These are phyloP conservation scores for Thuidium tamariscinum DNA, from an alignment of 225 moss, liverwort and hornwort genomes.

Conservation along the genomic window DNA sequence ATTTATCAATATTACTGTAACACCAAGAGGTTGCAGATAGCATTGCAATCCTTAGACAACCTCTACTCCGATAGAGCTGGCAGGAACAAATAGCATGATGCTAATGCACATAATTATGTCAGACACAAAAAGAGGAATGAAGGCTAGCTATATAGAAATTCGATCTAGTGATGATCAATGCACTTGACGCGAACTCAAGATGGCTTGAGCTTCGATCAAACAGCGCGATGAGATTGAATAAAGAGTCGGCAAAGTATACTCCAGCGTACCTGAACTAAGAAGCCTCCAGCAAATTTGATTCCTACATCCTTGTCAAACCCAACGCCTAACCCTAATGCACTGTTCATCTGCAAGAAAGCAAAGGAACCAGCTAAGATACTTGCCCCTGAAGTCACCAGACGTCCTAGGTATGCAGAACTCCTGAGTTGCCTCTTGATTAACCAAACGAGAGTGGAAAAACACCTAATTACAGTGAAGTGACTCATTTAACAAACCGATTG, in stretches of 20 bases:
- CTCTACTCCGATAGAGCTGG: not conserved
- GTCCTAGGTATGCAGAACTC: not conserved
- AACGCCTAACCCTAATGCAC: constrained; percentile 87
- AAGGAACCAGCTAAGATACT: not conserved
- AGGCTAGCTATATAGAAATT: not conserved
- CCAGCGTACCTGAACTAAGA: constrained; percentile 78
- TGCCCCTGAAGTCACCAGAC: not conserved
- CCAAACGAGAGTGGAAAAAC: not conserved
- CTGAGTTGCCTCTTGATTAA: not conserved
- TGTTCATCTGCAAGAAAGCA: constrained; percentile 54
- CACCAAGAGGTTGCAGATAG: not conserved
- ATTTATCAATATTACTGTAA: not conserved
- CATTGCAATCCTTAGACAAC: not conserved
- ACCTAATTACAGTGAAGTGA: not conserved
- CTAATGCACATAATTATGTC: not conserved
- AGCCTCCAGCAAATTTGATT: constrained; percentile 91
- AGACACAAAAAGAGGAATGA: not conserved
- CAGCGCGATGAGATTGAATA: not conserved
- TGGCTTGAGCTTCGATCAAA: not conserved
- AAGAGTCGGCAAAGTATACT: not conserved
- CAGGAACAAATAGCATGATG: not conserved
- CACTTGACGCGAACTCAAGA: not conserved
- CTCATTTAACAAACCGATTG: not conserved
- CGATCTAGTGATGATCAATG: not conserved
- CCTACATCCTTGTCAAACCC: constrained; percentile 65